Conservation (phyloP, 148 eudicot species). For the Silene uniflora region DNA sequence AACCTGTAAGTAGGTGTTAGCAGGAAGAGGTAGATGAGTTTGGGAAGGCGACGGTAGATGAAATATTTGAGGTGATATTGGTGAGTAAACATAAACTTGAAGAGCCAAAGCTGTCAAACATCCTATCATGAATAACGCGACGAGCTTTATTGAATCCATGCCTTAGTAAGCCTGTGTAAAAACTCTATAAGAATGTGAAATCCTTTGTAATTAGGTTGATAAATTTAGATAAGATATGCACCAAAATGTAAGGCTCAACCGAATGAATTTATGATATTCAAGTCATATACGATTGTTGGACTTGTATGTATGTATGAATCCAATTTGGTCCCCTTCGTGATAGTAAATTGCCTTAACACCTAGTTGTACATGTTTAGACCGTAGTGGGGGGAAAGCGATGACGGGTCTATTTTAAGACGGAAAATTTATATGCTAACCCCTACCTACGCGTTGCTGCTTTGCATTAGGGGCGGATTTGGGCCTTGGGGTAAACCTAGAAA, state of each 20-base stretch:
- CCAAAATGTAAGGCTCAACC: not conserved
- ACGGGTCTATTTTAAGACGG: too few species aligned
- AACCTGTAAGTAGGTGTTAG: constrained; percentile 58
- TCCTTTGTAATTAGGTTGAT: too few species aligned
- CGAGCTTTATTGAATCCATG: constrained; percentile 18
- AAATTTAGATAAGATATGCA: not conserved
- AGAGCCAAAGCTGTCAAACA: constrained; percentile 38
- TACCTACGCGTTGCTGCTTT: too few species aligned
- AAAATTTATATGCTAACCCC: too few species aligned
- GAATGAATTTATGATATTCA: not conserved
- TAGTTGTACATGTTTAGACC: too few species aligned
- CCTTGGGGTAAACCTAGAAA: too few species aligned
- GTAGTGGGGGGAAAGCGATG: too few species aligned
- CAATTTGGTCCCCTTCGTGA: not conserved
- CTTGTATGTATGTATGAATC: not conserved
- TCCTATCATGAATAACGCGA: constrained; percentile 17
- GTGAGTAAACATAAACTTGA: constrained; percentile 53
- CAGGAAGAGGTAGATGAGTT: constrained; percentile 20
- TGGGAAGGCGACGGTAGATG: constrained; percentile 37
- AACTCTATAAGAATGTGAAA: too few species aligned
- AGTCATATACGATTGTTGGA: not conserved
- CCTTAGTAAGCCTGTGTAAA: not conserved
- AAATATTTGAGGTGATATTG: constrained; percentile 49
- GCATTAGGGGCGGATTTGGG: too few species aligned
- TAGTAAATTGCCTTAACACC: too few species aligned